Percentiles rank a stretch among this genome's conserved stretches.
Conservation (phyloP, 2,329 filamentous ascomycete genomes). For the Curvularia eragrostidis region DNA sequence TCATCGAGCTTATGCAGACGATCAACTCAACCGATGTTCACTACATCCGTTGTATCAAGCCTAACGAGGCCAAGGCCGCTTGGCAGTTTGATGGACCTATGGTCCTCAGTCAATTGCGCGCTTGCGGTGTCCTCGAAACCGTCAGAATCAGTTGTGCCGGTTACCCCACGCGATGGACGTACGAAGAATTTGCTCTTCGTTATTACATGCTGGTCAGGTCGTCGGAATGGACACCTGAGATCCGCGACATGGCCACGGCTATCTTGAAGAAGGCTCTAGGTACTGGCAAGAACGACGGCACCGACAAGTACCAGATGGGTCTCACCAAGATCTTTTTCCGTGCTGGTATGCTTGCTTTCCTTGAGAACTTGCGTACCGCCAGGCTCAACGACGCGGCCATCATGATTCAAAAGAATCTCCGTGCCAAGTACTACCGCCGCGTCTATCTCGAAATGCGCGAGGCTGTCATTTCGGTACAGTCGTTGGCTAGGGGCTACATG, state of each 20-base stretch:
- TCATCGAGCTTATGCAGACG: constrained; percentile 97
- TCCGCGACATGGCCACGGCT: constrained; percentile 89
- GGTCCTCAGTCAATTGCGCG: constrained; percentile 95
- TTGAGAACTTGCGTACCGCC: constrained; percentile 90
- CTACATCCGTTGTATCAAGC: constrained; percentile 99
- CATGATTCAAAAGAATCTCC: constrained; percentile 98
- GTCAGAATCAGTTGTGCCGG: constrained; percentile 97
- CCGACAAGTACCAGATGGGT: constrained; percentile 96
- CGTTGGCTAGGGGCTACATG: constrained; percentile 76
- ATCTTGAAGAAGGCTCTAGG: constrained; percentile 88
- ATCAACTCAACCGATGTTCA: constrained; percentile 98
- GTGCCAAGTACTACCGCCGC: constrained; percentile 91
- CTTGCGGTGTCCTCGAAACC: constrained; percentile 98
- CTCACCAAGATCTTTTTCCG: constrained; percentile 99
- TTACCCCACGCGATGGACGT: constrained; percentile 97
- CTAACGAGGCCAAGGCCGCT: constrained; percentile 93
- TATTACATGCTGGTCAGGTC: constrained; percentile 99
- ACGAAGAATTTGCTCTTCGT: constrained; percentile 94
- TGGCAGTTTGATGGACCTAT: constrained; percentile 99
- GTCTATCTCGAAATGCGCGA: constrained; percentile 87
- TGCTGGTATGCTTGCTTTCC: constrained; percentile 96
- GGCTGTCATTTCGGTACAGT: constrained; percentile 80
- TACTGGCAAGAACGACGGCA: constrained; percentile 66
- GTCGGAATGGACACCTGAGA: constrained; percentile 88
- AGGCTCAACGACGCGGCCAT: constrained; percentile 92